Evolutionary conservation across 2,329 filamentous ascomycete genomes (phyloP).

Genomic region (Aspergillus novofumigatus): DNA sequence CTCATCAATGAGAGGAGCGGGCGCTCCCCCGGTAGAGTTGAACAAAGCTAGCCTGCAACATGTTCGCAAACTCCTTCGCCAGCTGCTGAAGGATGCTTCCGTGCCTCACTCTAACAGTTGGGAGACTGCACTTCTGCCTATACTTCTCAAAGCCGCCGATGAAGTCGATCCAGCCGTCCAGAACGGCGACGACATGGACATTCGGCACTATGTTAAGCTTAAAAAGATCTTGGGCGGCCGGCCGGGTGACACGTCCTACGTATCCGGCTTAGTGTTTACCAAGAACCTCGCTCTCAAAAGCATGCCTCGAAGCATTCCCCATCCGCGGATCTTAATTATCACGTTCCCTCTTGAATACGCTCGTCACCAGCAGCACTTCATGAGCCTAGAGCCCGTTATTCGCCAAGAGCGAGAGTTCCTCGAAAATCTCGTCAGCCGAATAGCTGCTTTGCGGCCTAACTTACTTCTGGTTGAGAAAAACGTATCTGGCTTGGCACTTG

Average conservation of each 20-base stretch:
- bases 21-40: conserved; percentile 72
- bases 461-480: conserved; percentile 89
- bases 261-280: conserved; percentile 93
- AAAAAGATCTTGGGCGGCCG: conserved; percentile 92
- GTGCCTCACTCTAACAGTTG: conserved; percentile 72
- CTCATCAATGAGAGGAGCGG: conserved; percentile 73
- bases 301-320: conserved; percentile 81
- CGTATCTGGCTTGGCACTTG: conserved; percentile 84
- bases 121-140: conserved; percentile 87
- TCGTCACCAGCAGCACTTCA: conserved; percentile 87
- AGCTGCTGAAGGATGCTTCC: conserved; percentile 72
- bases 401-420: conserved; percentile 94
- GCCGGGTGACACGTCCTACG: conserved; percentile 89
- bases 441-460: conserved; percentile 78
- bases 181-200: conserved; percentile 90
- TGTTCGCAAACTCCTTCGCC: conserved; percentile 76
- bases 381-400: conserved; percentile 96
- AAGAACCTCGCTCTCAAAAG: conserved; percentile 96
- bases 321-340: conserved; percentile 85
- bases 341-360: conserved; percentile 96
- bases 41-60: conserved; percentile 85
- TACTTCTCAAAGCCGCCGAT: conserved; percentile 84
- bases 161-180: conserved; percentile 92
- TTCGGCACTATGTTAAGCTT: conserved; percentile 93
- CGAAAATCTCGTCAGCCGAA: conserved; percentile 84